Base-by-base conservation (phyloP, 2,329 filamentous ascomycete species). In the Mariannaea sp. region DNA sequence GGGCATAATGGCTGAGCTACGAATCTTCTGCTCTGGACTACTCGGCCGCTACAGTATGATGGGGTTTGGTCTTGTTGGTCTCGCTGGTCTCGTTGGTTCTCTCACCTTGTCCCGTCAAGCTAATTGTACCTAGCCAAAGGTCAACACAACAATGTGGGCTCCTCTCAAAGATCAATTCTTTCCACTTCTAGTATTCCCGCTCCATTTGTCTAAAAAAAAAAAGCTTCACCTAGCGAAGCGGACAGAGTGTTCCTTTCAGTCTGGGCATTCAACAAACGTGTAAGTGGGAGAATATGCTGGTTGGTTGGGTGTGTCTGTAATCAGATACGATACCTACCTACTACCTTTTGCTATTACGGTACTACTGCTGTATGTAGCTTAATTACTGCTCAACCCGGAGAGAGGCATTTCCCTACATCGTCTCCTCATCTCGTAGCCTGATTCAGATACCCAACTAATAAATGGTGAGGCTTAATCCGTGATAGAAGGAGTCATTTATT, bases 31-130 rank as follows among this genome's bases (percentile, higher is more conserved):
- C 32, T 5, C 9, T 17, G 16, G 24, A 32, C 30, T 49, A 57
- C 49, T 62, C 44, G 55, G 48, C 52, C 48, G 44, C 45, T 51
- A 59, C 30, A 30, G 20, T 33, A 33, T n/a, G 30, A 5, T 10
- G 29, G n/a, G 13, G 6, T 35, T 35, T 9, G 32, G 30, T 33
- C 7, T 29, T 12, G 26, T 29, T 29, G 7, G 26, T 29, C 26
- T 29, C 26, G n/a, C n/a, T n/a, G n/a, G n/a, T n/a, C n/a, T n/a
- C n/a, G n/a, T n/a, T n/a, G n/a, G n/a, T n/a, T n/a, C n/a, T 5
- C 32, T 35, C 32, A 35, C 32, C 32, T 35, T 35, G 32, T 35
- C 17, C 24, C 17, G n/a, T n/a, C n/a, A n/a, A n/a, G n/a, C n/a
- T n/a, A n/a, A n/a, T n/a, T n/a, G n/a, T n/a, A n/a, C n/a, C n/a